Base-by-base conservation (phyloP, 1,139 yeast species). In the Blastobotrys ciferrii region DNA sequence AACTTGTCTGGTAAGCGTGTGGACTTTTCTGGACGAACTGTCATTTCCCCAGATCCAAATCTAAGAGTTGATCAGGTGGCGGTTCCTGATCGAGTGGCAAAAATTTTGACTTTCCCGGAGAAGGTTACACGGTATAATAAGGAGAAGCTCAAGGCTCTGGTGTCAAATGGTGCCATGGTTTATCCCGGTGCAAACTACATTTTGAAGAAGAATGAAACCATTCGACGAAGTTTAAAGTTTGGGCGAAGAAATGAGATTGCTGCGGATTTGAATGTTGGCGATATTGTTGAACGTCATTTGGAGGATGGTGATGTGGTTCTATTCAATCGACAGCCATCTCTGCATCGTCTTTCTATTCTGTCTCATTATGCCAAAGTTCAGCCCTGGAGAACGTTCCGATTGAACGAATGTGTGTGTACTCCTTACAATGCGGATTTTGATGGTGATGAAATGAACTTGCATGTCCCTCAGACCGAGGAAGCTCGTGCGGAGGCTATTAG, bases 351-450 rank as follows among this genome's bases (percentile, higher is more conserved):
- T 48, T 89, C 98, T 2, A 94, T 94, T 69, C 73, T 94, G 57
- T 86, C 97, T 1, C 99, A 94, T 73, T 89, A 84, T 67, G 99
- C 97, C 42, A 91, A 88, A 63, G 83, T 94, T 60, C 79, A 96
- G 60, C 98, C 98, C 0, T 94, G 98, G 98, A 79, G 98, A 73
- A 94, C 99, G 1, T 87, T 94, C 72, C 77, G 99, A 58, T 77
- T 94, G 60, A 94, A 94, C 64, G 99, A 94, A 69, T 94, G 99
- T 84, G 98, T 92, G 13, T 94, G 99, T 74, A 92, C 98, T 0
- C 98, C 98, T 1, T 94, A 92, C 71, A 94, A 94, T 68, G 99
- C 99, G 38, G 99, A 94, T 78, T 94, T 94, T 65, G 99, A 94
- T 69, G 99, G 99, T 68, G 99, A 94, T 70, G 99, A 94, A 70